Percentiles rank a stretch among this genome's conserved stretches.
Evolutionary conservation across 2,329 filamentous ascomycete species (phyloP).

Genomic region (Cercospora canescens): DNA sequence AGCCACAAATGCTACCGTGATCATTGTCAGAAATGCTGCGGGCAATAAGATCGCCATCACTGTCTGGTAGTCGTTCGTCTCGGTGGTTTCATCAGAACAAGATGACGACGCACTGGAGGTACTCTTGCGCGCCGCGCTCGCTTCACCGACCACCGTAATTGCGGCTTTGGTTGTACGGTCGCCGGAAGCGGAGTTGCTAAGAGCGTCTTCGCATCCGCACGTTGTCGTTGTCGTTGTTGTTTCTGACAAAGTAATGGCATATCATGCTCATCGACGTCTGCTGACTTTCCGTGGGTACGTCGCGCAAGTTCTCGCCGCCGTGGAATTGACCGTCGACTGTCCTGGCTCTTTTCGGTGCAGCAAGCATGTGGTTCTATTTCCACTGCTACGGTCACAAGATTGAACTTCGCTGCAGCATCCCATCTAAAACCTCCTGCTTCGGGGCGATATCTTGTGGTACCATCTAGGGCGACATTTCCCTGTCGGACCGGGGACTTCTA

Average conservation of each 20-base stretch:
- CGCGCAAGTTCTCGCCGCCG: not conserved
- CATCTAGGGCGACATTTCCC: not conserved
- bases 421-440: not conserved
- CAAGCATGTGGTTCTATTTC: not conserved
- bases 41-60: not conserved
- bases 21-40: not conserved
- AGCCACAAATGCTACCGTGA: not conserved
- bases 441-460: not conserved
- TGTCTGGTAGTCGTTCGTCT: not conserved
- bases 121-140: not conserved
- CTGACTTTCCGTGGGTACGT: not conserved
- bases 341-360: not conserved
- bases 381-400: not conserved
- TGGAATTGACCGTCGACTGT: not conserved
- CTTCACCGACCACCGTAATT: not conserved
- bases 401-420: not conserved
- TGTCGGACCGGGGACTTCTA: not conserved
- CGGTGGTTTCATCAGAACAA: not conserved
- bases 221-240: not conserved
- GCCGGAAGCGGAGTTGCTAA: not conserved
- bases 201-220: not conserved
- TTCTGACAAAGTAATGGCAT: not conserved
- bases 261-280: not conserved
- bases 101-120: not conserved
- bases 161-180: not conserved